Percentiles rank a stretch among this genome's conserved stretches.
phyloP scores from a whole-genome alignment of 1,284 basidiomycete genomes.

The Coriolopsis trogii region DNA sequence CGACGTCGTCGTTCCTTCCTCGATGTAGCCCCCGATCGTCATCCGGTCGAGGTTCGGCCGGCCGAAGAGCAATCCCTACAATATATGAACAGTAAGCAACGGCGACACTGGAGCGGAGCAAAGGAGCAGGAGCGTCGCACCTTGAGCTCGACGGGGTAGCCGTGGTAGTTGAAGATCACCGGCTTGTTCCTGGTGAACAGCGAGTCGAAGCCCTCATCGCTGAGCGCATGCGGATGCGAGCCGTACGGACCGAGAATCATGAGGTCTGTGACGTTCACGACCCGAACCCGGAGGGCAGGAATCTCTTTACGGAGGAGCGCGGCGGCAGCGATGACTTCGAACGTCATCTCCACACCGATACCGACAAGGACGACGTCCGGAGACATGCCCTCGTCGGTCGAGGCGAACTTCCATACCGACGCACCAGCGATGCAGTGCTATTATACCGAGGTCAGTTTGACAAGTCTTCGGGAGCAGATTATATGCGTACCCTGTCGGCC shows the following conservation, averaged over 20 bases:
- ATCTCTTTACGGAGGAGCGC: slow-evolving; percentile 67
- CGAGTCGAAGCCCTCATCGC: slow-evolving; percentile 61
- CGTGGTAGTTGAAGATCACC: slow-evolving; percentile 85
- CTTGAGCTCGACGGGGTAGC: slow-evolving; percentile 69
- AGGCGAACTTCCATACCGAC: slow-evolving; percentile 78
- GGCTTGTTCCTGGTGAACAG: slow-evolving; percentile 75
- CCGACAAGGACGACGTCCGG: slow-evolving; percentile 77
- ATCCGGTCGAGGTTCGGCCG: slow-evolving; percentile 52
- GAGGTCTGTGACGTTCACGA: slow-evolving; percentile 82
- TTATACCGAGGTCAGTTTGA: not conserved
- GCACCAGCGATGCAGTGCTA: slow-evolving; percentile 78
- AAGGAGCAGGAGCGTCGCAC: slow-evolving; percentile 4
- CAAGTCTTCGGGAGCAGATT: not conserved
- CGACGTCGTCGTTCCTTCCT: slow-evolving; percentile 73
- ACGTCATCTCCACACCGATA: slow-evolving; percentile 76
- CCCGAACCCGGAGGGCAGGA: slow-evolving; percentile 72
- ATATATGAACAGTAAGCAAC: not conserved
- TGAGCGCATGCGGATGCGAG: slow-evolving; percentile 79
- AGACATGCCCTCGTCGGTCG: slow-evolving; percentile 61
- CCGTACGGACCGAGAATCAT: slow-evolving; percentile 75
- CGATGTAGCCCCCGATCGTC: slow-evolving; percentile 58
- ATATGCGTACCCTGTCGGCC: slow-evolving; percentile 51
- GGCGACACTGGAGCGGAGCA: too few species aligned
- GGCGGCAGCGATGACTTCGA: slow-evolving; percentile 79
- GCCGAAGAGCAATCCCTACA: slow-evolving; percentile 61